Percentiles rank a stretch among this genome's conserved stretches.
These are phyloP conservation scores for Grigorovia humatica DNA, from an alignment of 805 yeast species.

Conservation along the genomic window DNA sequence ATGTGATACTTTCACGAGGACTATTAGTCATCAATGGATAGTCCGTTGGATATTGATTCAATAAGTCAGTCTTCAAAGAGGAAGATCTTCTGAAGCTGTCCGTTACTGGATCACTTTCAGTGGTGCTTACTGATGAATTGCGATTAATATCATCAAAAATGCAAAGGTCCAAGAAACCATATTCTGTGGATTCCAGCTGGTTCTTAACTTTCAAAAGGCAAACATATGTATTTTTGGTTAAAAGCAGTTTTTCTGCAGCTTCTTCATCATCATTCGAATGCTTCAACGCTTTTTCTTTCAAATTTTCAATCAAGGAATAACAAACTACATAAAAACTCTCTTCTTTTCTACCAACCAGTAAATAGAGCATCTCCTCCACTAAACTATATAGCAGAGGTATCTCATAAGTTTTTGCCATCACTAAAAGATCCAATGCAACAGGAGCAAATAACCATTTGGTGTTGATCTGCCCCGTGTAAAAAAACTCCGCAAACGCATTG, in stretches of 20 bases:
- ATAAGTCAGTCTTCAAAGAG: constrained; percentile 1
- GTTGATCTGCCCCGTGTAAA: constrained; percentile 72
- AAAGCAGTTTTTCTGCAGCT: constrained; percentile 6
- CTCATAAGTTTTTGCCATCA: constrained; percentile 55
- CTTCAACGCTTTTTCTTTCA: constrained; percentile 14
- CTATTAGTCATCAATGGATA: constrained; percentile 17
- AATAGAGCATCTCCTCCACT: constrained; percentile 57
- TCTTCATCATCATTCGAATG: constrained; percentile 20
- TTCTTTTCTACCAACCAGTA: constrained; percentile 60
- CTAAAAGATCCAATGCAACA: constrained; percentile 51
- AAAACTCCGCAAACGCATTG: constrained; percentile 57
- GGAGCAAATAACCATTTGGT: constrained; percentile 62
- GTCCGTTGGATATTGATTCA: background rate
- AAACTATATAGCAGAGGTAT: constrained; percentile 62
- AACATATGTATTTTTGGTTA: background rate
- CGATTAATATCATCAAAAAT: constrained; percentile 40
- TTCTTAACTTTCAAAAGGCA: constrained; percentile 30
- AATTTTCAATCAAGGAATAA: constrained; percentile 16
- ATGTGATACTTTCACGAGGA: constrained; percentile 20
- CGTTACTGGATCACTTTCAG: constrained; percentile 11
- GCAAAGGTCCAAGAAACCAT: constrained; percentile 38
- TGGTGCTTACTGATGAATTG: constrained; percentile 16
- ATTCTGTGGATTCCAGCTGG: constrained; percentile 49
- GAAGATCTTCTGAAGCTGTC: constrained; percentile 1
- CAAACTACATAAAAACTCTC: constrained; percentile 30